Evolutionary conservation across 495 filamentous ascomycete species (phyloP).

Genomic region (Xylaria sp.): DNA sequence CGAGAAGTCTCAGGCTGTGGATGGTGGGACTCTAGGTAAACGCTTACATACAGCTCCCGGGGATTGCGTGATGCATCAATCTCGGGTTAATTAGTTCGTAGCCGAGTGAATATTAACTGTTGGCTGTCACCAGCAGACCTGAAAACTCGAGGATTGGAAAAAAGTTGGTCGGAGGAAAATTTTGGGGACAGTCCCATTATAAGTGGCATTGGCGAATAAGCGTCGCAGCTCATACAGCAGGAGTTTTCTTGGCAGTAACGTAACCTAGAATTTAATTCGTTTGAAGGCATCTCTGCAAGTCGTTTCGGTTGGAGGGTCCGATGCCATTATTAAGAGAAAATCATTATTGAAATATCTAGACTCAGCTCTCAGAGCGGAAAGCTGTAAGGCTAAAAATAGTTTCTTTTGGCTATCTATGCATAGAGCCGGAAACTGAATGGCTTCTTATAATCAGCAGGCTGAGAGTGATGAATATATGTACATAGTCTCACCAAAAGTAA

Average conservation of each 20-base stretch:
- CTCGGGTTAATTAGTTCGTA: neutral
- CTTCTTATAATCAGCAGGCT: neutral
- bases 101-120: neutral
- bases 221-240: neutral
- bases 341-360: neutral
- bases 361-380: neutral
- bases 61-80: neutral
- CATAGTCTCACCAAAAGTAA: neutral
- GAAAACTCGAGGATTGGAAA: neutral
- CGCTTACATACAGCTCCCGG: neutral
- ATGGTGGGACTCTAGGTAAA: neutral
- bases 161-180: neutral
- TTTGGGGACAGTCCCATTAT: neutral
- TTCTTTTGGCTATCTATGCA: too few species aligned
- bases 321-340: neutral
- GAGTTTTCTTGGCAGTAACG: constrained; percentile 9
- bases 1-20: neutral
- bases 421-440: neutral
- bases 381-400: neutral
- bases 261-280: neutral
- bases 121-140: neutral
- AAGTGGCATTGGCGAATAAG: neutral
- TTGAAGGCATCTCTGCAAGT: neutral
- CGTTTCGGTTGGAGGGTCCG: neutral
- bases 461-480: neutral